Evolutionary conservation across 2,329 filamentous ascomycete genomes (phyloP).

Genomic region (Lasiodiplodia citricola): DNA sequence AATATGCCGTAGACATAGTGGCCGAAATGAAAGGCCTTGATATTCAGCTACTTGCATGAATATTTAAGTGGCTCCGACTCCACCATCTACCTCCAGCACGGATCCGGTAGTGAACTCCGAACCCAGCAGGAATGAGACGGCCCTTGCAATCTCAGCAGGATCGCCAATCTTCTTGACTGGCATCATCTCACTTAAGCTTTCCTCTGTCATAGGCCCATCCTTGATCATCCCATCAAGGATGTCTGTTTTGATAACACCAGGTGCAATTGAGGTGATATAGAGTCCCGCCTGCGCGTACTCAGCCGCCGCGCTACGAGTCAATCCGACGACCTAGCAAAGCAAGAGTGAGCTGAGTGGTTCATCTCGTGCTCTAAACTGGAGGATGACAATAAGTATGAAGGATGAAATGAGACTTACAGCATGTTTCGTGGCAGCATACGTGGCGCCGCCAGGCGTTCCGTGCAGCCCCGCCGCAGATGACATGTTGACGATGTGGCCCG

Average conservation of each 20-base stretch:
- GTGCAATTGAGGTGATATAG: no score
- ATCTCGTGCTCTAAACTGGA: no score
- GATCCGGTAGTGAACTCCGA: not conserved
- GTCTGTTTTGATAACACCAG: not conserved
- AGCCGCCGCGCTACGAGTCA: not conserved
- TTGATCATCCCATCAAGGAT: not conserved
- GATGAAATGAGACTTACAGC: not conserved
- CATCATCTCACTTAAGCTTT: not conserved
- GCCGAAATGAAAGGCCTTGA: no score
- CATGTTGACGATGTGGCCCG: not conserved
- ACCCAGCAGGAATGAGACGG: not conserved
- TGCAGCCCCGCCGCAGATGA: not conserved
- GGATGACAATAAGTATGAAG: no score
- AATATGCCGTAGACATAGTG: no score
- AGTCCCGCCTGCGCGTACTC: not conserved
- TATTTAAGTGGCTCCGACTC: not conserved
- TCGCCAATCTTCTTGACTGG: not conserved
- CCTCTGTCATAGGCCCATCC: not conserved
- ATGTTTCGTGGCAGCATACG: not conserved
- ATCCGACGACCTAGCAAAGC: not conserved
- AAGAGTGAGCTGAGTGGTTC: not conserved
- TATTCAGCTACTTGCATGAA: no score
- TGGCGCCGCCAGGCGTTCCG: not conserved
- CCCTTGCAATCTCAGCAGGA: not conserved
- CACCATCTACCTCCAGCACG: not conserved